A percentile compares a stretch with the other conserved stretches of the same genome.
phyloP scores from a whole-genome alignment of 805 yeast genomes.

The Grigorovia jiainica region DNA sequence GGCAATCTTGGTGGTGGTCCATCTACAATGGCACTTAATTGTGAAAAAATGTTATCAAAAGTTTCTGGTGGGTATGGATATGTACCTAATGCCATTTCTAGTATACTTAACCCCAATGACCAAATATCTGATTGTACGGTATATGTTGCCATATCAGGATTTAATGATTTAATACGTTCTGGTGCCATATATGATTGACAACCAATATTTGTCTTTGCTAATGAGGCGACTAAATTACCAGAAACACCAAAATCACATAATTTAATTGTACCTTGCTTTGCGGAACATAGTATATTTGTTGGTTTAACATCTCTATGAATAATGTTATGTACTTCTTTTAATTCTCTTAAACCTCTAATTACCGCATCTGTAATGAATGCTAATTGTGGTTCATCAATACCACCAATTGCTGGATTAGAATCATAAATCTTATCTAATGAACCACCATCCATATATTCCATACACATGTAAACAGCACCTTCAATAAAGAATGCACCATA shows the following conservation, averaged over 20 bases:
- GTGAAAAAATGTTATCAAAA: constrained; percentile 81
- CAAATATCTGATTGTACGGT: constrained; percentile 93
- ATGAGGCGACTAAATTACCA: constrained; percentile 88
- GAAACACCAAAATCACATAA: constrained; percentile 94
- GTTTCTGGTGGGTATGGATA: constrained; percentile 98
- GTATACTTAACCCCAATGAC: constrained; percentile 80
- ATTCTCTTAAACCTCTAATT: constrained; percentile 67
- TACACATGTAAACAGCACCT: constrained; percentile 97
- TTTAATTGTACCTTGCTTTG: constrained; percentile 71
- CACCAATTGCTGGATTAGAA: constrained; percentile 34
- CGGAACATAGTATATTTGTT: constrained; percentile 78
- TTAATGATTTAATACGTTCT: constrained; percentile 72
- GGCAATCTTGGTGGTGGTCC: constrained; percentile 86
- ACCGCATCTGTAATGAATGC: constrained; percentile 76
- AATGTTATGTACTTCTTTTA: constrained; percentile 84
- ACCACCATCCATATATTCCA: constrained; percentile 97
- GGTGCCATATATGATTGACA: constrained; percentile 99
- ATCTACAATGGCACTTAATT: constrained; percentile 91
- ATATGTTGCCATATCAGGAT: constrained; percentile 70
- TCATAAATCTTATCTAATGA: constrained; percentile 81
- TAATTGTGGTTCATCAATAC: constrained; percentile 68
- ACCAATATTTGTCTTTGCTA: constrained; percentile 93
- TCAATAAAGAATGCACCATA: constrained; percentile 97
- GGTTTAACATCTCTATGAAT: constrained; percentile 97
- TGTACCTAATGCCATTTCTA: constrained; percentile 82